Conservation (phyloP, 768 basidiomycete species). For the Bullera alba region DNA sequence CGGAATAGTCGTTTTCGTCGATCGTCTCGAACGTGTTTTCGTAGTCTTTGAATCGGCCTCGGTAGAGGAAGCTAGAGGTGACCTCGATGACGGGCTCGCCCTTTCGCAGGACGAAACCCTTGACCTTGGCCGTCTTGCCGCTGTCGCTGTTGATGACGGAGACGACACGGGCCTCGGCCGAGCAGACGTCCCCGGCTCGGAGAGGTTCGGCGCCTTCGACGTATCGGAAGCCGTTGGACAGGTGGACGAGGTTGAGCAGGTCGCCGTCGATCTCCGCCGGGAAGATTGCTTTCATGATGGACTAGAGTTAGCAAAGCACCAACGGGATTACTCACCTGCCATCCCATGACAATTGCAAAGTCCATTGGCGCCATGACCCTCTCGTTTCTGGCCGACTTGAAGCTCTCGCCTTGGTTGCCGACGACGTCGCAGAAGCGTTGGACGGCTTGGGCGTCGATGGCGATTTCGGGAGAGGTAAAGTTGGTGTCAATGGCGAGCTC, state of each 20-base stretch:
- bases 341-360: constrained; percentile 95
- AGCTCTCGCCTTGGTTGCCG: constrained; percentile 85
- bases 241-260: constrained; percentile 87
- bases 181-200: constrained; percentile 79
- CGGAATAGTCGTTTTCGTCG: constrained; percentile 80
- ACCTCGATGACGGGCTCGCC: constrained; percentile 84
- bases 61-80: constrained; percentile 90
- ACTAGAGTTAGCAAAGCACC: constrained; percentile 51
- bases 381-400: constrained; percentile 65
- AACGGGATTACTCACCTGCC: constrained; percentile 65
- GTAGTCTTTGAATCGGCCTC: constrained; percentile 87
- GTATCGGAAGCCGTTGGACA: constrained; percentile 93
- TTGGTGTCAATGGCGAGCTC: constrained; percentile 70
- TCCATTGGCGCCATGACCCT: constrained; percentile 90
- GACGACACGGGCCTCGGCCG: constrained; percentile 76
- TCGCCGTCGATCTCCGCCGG: constrained; percentile 86
- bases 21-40: constrained; percentile 91
- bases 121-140: constrained; percentile 72
- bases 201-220: constrained; percentile 70
- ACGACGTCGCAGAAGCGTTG: constrained; percentile 79
- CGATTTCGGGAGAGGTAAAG: constrained; percentile 80
- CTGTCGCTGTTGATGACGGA: constrained; percentile 84
- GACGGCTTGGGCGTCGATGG: constrained; percentile 65
- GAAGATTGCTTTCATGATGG: constrained; percentile 99
- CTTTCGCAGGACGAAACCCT: constrained; percentile 61